phyloP scores from a whole-genome alignment of 441 rosid species.

The Corymbia calophylla region DNA sequence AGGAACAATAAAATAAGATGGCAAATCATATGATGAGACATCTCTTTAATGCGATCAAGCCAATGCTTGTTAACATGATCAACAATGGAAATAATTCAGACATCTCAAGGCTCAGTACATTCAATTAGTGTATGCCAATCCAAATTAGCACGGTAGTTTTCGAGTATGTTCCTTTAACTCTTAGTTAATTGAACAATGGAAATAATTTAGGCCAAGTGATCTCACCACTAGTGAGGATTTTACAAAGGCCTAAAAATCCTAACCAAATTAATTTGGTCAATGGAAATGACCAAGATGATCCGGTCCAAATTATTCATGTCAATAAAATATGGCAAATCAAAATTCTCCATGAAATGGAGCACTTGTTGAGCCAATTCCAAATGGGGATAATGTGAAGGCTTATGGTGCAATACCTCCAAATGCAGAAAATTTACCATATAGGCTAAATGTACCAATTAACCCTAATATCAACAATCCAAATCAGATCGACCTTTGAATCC shows the following conservation, averaged over 20 bases:
- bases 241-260: background rate
- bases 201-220: background rate
- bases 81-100: background rate
- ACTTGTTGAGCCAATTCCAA: background rate
- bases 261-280: background rate
- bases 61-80: background rate
- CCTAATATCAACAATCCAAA: background rate
- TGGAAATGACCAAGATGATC: background rate
- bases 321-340: background rate
- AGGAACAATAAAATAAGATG: background rate
- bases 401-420: background rate
- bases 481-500: background rate
- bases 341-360: background rate
- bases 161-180: background rate
- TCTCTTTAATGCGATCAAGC: background rate
- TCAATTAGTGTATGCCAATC: background rate
- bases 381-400: background rate
- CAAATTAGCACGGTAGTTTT: background rate
- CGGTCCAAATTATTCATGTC: background rate
- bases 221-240: background rate
- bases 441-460: background rate
- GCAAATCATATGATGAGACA: background rate
- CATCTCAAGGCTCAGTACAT: background rate
- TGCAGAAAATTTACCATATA: background rate
- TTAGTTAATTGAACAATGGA: background rate